Evolutionary conservation across 768 basidiomycete genomes (phyloP).

Genomic region (Grammothele lineata): DNA sequence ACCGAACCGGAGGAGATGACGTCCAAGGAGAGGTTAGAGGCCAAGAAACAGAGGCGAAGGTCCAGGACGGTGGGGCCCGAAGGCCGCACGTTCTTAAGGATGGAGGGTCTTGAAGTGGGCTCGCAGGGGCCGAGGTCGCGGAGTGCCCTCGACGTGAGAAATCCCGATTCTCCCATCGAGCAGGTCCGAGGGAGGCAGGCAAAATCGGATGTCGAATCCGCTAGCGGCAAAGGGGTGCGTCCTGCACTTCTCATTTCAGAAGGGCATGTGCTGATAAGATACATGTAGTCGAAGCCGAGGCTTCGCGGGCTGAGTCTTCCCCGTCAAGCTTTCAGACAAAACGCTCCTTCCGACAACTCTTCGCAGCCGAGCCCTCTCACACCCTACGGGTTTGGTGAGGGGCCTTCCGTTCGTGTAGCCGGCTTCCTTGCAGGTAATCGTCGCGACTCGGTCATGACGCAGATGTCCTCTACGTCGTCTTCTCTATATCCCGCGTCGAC

Average conservation of each 20-base stretch:
- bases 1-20: constrained; percentile 17
- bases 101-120: no score
- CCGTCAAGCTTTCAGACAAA: constrained; percentile 29
- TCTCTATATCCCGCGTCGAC: constrained; percentile 77
- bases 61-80: constrained; percentile 10
- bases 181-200: constrained; percentile 14
- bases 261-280: no score
- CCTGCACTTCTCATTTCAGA: background rate
- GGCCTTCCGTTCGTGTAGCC: constrained; percentile 11
- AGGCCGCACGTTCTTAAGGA: background rate
- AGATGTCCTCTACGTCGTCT: constrained; percentile 64
- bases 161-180: constrained; percentile 13
- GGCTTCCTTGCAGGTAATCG: constrained; percentile 10
- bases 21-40: background rate
- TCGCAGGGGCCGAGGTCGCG: constrained; percentile 7
- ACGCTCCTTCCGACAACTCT: constrained; percentile 25
- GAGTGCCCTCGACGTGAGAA: constrained; percentile 13
- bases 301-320: constrained; percentile 29
- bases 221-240: constrained; percentile 23
- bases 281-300: constrained; percentile 31
- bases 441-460: constrained; percentile 52
- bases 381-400: constrained; percentile 15
- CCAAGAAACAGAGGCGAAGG: constrained; percentile 8
- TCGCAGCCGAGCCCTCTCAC: constrained; percentile 25
- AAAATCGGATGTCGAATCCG: constrained; percentile 23